Percentiles rank a stretch among this genome's conserved stretches.
These are phyloP conservation scores for Kuraishia ogatae DNA, from an alignment of 805 yeast species.

Conservation along the genomic window DNA sequence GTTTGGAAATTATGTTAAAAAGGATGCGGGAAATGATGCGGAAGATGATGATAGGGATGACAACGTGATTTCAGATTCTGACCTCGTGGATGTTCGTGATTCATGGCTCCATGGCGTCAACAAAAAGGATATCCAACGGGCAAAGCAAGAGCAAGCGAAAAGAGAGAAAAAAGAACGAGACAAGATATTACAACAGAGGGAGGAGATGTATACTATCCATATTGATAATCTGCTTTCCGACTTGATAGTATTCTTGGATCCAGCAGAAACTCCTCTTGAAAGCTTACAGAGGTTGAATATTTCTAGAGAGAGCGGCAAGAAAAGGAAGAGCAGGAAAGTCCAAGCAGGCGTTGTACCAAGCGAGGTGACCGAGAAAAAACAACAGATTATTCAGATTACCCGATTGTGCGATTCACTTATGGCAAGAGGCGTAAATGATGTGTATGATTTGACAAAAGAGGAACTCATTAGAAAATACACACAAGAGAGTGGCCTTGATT, in stretches of 20 bases:
- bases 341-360: constrained; percentile 7
- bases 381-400: constrained; percentile 31
- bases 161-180: constrained; percentile 17
- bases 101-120: constrained; percentile 15
- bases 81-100: constrained; percentile 15
- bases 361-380: constrained; percentile 11
- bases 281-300: constrained; percentile 34
- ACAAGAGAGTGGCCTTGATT: constrained; percentile 32
- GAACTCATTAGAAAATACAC: constrained; percentile 38
- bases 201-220: constrained; percentile 6
- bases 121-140: constrained; percentile 15
- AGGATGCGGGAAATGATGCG: constrained; percentile 21
- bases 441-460: constrained; percentile 50
- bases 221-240: constrained; percentile 15
- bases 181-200: constrained; percentile 15
- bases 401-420: constrained; percentile 37
- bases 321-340: constrained; percentile 6
- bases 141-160: constrained; percentile 14
- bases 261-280: constrained; percentile 55
- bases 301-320: constrained; percentile 14
- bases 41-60: constrained; percentile 19
- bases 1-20: constrained; percentile 47
- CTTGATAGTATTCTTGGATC: constrained; percentile 38
- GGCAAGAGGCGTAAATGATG: constrained; percentile 29
- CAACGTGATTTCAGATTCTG: background rate